These are phyloP conservation scores for Hypoxylon sp. DNA, from an alignment of 2,329 filamentous ascomycete species.

Conservation along the genomic window DNA sequence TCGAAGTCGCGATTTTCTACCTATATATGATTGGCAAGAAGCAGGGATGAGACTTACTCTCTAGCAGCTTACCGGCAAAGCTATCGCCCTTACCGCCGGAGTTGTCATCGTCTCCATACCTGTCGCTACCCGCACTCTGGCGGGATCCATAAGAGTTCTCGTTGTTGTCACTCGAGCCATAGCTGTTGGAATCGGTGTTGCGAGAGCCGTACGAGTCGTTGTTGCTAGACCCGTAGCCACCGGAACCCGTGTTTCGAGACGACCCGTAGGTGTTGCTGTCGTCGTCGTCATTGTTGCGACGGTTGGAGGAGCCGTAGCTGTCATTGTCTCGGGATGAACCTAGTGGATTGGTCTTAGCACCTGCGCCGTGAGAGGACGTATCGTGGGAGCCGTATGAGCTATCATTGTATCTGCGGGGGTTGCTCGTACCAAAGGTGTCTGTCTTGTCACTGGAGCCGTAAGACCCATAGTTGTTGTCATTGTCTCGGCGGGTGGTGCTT, in stretches of 20 bases:
- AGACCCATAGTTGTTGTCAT: constrained; percentile 3
- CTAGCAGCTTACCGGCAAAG: constrained; percentile 64
- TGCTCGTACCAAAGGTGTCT: background rate
- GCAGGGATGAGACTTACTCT: constrained; percentile 49
- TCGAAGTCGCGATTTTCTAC: too few relatives aligned
- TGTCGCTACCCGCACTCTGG: constrained; percentile 28
- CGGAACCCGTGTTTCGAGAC: constrained; percentile 11
- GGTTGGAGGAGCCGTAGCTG: constrained; percentile 14
- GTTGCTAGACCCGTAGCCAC: constrained; percentile 23
- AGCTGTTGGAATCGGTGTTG: constrained; percentile 29
- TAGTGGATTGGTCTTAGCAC: background rate
- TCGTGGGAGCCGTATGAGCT: constrained; percentile 4
- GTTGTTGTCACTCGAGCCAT: constrained; percentile 44
- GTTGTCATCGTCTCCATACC: constrained; percentile 23
- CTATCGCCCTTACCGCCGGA: constrained; percentile 50
- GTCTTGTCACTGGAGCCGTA: background rate
- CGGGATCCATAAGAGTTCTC: constrained; percentile 35
- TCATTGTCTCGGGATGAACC: constrained; percentile 16
- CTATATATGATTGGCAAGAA: too few relatives aligned
- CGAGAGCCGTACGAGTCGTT: constrained; percentile 31
- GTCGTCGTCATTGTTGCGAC: constrained; percentile 10
- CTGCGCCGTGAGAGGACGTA: background rate
- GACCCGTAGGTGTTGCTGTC: constrained; percentile 1
- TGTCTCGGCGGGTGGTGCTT: constrained; percentile 2
- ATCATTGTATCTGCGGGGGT: constrained; percentile 1